Evolutionary conservation across 2,329 filamentous ascomycete genomes (phyloP).

Genomic region (Calonectria multiphialidica): DNA sequence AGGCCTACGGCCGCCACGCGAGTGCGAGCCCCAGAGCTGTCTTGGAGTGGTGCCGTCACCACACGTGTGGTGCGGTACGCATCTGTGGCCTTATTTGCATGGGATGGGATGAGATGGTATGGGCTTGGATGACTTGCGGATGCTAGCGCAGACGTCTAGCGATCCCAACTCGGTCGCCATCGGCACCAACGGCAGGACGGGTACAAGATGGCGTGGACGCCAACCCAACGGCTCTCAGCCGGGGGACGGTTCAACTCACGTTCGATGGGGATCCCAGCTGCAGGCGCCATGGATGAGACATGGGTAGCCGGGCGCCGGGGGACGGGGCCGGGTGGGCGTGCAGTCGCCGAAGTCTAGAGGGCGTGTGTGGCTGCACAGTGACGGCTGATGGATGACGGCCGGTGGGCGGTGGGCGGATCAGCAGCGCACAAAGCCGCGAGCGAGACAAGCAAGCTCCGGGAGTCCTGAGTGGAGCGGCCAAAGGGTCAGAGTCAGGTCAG

Average conservation of each 20-base stretch:
- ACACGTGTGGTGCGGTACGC: constrained; percentile 41
- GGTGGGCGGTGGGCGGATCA: constrained; percentile 30
- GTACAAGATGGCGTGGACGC: constrained; percentile 40
- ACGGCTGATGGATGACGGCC: constrained; percentile 35
- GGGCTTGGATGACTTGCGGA: constrained; percentile 44
- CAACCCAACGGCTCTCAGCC: constrained; percentile 41
- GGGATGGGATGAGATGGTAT: constrained; percentile 29
- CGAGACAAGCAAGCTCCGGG: constrained; percentile 31
- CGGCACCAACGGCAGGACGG: constrained; percentile 41
- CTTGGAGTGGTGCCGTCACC: constrained; percentile 40
- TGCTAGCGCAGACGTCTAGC: constrained; percentile 41
- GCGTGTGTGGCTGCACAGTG: constrained; percentile 38
- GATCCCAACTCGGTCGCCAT: constrained; percentile 41
- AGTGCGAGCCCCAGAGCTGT: constrained; percentile 37
- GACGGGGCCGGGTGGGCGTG: constrained; percentile 40
- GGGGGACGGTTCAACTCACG: constrained; percentile 25
- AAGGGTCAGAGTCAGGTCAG: constrained; percentile 40
- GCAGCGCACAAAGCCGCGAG: constrained; percentile 34
- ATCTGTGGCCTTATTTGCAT: constrained; percentile 44
- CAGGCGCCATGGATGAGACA: constrained; percentile 37
- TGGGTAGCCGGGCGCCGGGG: constrained; percentile 40
- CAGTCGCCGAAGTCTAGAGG: constrained; percentile 20
- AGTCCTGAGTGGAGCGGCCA: constrained; percentile 20
- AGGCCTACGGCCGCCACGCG: constrained; percentile 33
- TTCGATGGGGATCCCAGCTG: constrained; percentile 39